A percentile compares a stretch with the other conserved stretches of the same genome.
These are phyloP conservation scores for Alternaria ventricosa DNA, from an alignment of 2,329 filamentous ascomycete species.

Conservation along the genomic window DNA sequence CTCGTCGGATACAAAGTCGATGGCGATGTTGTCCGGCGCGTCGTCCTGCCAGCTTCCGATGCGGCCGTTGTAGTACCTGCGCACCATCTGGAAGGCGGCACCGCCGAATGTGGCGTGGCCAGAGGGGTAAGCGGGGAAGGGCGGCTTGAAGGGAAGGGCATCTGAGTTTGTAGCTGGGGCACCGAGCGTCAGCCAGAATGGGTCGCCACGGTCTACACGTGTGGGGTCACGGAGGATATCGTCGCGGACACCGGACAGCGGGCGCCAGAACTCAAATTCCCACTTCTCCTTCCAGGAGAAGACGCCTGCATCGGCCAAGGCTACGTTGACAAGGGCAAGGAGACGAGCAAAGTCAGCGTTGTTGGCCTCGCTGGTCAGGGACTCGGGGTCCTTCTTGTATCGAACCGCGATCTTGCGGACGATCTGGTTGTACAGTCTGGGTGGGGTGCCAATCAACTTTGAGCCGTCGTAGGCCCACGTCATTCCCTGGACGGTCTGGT, in stretches of 20 bases:
- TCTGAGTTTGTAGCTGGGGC: conserved; percentile 35
- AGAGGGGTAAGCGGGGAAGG: conserved; percentile 35
- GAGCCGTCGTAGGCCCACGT: conserved; percentile 25
- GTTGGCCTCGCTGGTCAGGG: conserved; percentile 16
- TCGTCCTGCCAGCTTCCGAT: conserved; percentile 23
- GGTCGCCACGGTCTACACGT: conserved; percentile 20
- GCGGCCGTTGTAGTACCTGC: conserved; percentile 35
- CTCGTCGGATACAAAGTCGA: conserved; percentile 31
- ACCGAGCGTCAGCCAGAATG: conserved; percentile 31
- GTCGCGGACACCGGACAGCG: conserved; percentile 33
- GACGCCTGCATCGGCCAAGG: conserved; percentile 35
- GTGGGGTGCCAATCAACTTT: conserved; percentile 29
- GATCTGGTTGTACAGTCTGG: conserved; percentile 27
- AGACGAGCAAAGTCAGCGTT: conserved; percentile 40
- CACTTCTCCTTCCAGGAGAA: conserved; percentile 40
- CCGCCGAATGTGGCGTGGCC: conserved; percentile 37
- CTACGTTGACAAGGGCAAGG: conserved; percentile 32
- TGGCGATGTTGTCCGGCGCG: conserved; percentile 29
- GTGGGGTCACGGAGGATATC: conserved; percentile 28
- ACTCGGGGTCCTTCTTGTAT: conserved; percentile 11
- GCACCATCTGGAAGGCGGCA: conserved; percentile 30
- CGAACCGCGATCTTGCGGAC: conserved; percentile 29
- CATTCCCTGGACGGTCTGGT: conserved; percentile 15
- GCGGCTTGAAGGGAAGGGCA: conserved; percentile 32
- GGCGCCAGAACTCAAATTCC: conserved; percentile 40